Base-by-base conservation (phyloP, 768 basidiomycete genomes). In the Boletus tomentosulus region DNA sequence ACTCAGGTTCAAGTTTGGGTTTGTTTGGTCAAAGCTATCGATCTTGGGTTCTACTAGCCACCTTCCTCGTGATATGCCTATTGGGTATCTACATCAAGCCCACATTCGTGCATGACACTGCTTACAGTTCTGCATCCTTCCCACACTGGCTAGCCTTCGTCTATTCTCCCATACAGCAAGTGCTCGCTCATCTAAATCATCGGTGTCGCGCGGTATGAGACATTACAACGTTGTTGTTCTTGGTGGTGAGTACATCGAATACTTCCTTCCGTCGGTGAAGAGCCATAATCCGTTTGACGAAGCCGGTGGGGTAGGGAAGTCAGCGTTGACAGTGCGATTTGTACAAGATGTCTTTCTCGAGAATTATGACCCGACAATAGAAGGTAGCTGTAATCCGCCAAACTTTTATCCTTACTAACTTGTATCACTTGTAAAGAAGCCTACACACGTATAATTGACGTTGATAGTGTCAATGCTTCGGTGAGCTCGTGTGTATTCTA, bases 261-360 rank as follows among this genome's bases (percentile, higher is more conserved):
- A 8, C 28, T 43, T 42, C 15, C 49, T 55, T 19, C 25, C n/a
- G 50, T 44, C 34, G 22, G 12, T 38, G 16, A 12, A 45, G 31
- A 44, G 11, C 8, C 48, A 38, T 50, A 61, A 50, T 50, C 24
- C 48, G 50, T 49, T 44, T 10, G 38, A 57, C 47, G 50, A 53
- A 91, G 89, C 89, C 64, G 91, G 91, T 63, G 91, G 91, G 24
- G 90, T 93, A 50, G 91, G 91, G 46, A 93, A 93, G 71, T 92
- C 89, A 25, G 89, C 91, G 12, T 76, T 93, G 33, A 90, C 89
- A 65, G 84, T 89, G 61, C 81, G 88, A 54, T 91, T 86, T 66
- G 82, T 89, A 45, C 78, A 79, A 59, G 81, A 87, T 67, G 76
- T 80, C 42, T 91, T 89, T 67, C 73, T 88, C 30, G 85, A 88